A percentile compares a stretch with the other conserved stretches of the same genome.
Conservation (phyloP, 2,329 filamentous ascomycete genomes). For the Penicillium glabrum region DNA sequence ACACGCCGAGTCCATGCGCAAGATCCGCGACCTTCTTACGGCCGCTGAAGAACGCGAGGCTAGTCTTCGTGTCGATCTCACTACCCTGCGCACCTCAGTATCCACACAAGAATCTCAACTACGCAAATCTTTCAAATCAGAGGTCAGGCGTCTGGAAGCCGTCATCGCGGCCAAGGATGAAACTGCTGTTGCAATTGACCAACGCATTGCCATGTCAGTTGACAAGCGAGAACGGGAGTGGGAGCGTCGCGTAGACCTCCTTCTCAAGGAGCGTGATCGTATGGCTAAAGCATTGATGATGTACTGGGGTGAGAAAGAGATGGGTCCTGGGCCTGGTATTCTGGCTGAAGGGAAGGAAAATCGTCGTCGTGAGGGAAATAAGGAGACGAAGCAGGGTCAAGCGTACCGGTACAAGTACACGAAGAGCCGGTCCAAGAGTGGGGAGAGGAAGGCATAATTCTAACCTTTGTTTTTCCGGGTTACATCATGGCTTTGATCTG, state of each 20-base stretch:
- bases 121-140: constrained; percentile 27
- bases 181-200: constrained; percentile 38
- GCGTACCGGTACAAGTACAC: constrained; percentile 43
- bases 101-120: constrained; percentile 26
- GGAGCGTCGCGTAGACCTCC: constrained; percentile 40
- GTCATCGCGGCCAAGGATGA: constrained; percentile 43
- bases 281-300: constrained; percentile 42
- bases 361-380: constrained; percentile 21
- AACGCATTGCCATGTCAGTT: constrained; percentile 40
- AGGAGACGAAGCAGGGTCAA: constrained; percentile 26
- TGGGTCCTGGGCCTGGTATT: constrained; percentile 24
- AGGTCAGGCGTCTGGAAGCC: constrained; percentile 35
- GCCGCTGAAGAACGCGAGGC: constrained; percentile 37
- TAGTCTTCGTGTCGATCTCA: constrained; percentile 33
- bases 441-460: constrained; percentile 14
- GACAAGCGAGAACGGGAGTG: constrained; percentile 46
- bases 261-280: constrained; percentile 42
- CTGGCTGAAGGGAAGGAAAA: constrained; percentile 23
- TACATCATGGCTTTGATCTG: not conserved
- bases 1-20: constrained; percentile 38
- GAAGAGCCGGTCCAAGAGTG: constrained; percentile 15
- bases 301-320: constrained; percentile 43
- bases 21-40: constrained; percentile 34
- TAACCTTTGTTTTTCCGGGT: not conserved
- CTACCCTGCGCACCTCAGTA: constrained; percentile 24